Percentiles rank a stretch among this genome's conserved stretches.
Evolutionary conservation across 2,329 filamentous ascomycete species (phyloP).

Genomic region (Paramyrothecium sp.): DNA sequence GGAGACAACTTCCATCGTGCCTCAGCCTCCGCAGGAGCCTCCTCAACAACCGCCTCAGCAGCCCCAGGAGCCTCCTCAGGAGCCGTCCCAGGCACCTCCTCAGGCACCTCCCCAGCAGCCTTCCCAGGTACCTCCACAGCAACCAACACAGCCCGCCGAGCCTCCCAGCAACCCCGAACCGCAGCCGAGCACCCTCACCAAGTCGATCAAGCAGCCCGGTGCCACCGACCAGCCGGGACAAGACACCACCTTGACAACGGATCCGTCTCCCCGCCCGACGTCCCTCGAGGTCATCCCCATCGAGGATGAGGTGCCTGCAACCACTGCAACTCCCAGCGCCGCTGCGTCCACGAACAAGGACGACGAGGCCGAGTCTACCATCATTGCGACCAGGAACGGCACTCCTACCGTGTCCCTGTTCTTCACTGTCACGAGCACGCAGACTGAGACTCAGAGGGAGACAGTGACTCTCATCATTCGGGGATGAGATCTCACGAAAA

Average conservation of each 20-base stretch:
- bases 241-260: conserved; percentile 2
- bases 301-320: conserved; percentile 14
- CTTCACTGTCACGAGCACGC: conserved; percentile 35
- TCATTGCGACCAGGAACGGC: conserved; percentile 22
- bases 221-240: conserved; percentile 8
- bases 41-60: background rate
- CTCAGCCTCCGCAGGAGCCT: conserved; percentile 7
- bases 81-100: conserved; percentile 1
- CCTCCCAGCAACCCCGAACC: conserved; percentile 3
- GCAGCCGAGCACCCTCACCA: conserved; percentile 18
- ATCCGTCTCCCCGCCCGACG: conserved; percentile 7
- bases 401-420: conserved; percentile 33
- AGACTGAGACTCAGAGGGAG: conserved; percentile 23
- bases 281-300: conserved; percentile 25
- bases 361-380: conserved; percentile 16
- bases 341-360: conserved; percentile 7
- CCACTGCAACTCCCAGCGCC: conserved; percentile 1
- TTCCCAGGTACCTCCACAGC: background rate
- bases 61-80: background rate
- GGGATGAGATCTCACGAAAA: background rate
- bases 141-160: conserved; percentile 7
- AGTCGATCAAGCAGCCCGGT: conserved; percentile 22
- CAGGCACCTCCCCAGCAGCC: background rate
- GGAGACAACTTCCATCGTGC: background rate
- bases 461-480: conserved; percentile 28